phyloP scores from a whole-genome alignment of 768 basidiomycete species.

The Tricholoma bakamatsutake region DNA sequence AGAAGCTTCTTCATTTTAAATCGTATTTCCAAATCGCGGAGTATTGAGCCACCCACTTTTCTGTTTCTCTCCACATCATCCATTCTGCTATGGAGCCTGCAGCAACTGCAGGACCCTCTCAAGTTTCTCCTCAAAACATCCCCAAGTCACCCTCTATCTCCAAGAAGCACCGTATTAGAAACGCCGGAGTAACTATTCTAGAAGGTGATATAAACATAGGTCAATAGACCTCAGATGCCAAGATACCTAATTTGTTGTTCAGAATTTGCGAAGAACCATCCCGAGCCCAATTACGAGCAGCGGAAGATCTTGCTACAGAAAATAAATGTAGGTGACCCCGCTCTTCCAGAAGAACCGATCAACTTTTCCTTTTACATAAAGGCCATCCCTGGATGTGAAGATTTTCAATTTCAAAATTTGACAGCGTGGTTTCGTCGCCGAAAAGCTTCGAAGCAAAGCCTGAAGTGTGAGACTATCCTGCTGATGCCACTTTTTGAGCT shows the following conservation, averaged over 20 bases:
- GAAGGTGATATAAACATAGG: constrained; percentile 13
- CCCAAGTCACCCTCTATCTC: constrained; percentile 4
- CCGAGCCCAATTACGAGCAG: constrained; percentile 5
- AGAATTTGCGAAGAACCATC: constrained; percentile 7
- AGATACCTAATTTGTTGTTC: not conserved
- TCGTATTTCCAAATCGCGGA: not conserved
- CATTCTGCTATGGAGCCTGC: constrained; percentile 3
- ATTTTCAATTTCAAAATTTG: constrained; percentile 2
- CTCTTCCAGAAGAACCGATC: not conserved
- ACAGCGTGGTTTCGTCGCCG: constrained; percentile 12
- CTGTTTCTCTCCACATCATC: not conserved
- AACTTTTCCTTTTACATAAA: not conserved
- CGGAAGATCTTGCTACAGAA: constrained; percentile 8
- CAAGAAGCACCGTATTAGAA: constrained; percentile 6
- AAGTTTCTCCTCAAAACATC: not conserved
- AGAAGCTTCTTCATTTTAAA: not conserved
- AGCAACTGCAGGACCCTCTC: constrained; percentile 6
- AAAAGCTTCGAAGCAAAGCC: not conserved
- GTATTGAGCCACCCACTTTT: not conserved
- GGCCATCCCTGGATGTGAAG: constrained; percentile 11
- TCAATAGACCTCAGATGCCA: not conserved
- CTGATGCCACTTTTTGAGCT: not conserved
- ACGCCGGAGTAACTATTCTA: constrained; percentile 12
- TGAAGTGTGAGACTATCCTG: not conserved
- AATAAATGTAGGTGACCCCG: constrained; percentile 6